These are phyloP conservation scores for Malus domestica DNA, from an alignment of 306 rosid genomes.

Conservation along the genomic window DNA sequence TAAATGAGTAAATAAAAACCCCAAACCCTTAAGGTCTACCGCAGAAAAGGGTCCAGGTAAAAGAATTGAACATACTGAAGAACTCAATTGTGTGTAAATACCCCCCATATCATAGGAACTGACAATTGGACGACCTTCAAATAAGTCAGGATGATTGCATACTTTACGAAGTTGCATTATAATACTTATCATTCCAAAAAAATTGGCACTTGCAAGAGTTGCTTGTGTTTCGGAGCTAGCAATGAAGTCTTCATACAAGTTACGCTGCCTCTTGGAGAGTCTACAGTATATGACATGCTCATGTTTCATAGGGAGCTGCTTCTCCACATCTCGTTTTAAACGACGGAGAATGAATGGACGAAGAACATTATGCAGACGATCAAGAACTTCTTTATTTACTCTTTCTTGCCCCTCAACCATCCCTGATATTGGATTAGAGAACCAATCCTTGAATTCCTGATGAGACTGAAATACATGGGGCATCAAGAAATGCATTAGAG, in stretches of 20 bases:
- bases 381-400: constrained; percentile 94
- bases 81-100: constrained; percentile 65
- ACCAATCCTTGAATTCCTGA: constrained; percentile 99
- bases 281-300: constrained; percentile 94
- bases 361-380: constrained; percentile 94
- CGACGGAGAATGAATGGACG: constrained; percentile 97
- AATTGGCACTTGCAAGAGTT: constrained; percentile 87
- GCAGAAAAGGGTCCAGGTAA: constrained; percentile 50
- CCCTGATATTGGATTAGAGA: constrained; percentile 95
- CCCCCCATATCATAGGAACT: constrained; percentile 92
- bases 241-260: constrained; percentile 91
- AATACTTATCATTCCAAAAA: constrained; percentile 92
- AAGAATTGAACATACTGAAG: constrained; percentile 71
- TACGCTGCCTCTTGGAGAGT: constrained; percentile 91
- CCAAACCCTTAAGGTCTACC: constrained; percentile 68
- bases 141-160: constrained; percentile 97
- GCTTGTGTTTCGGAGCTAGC: constrained; percentile 96
- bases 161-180: constrained; percentile 99
- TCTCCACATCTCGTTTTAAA: constrained; percentile 90
- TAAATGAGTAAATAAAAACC: constrained; percentile 79
- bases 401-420: constrained; percentile 99
- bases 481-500: constrained; percentile 99
- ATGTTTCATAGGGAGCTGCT: constrained; percentile 89
- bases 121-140: constrained; percentile 98
- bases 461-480: constrained; percentile 98